These are phyloP conservation scores for Penicillium sp. DNA, from an alignment of 2,329 filamentous ascomycete genomes.

Conservation along the genomic window DNA sequence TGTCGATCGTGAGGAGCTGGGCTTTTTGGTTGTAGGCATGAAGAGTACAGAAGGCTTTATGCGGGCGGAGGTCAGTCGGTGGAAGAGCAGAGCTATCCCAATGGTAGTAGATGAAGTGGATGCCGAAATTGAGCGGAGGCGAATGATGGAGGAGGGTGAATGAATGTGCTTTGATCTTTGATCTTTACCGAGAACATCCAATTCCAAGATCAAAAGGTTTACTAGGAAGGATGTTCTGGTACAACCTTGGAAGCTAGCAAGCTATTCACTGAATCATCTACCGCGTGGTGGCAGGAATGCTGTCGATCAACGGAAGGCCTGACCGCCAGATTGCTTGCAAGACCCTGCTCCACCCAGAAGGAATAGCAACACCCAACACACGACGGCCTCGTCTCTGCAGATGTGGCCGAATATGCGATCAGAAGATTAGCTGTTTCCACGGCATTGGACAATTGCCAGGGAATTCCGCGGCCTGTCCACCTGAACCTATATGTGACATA, in stretches of 20 bases:
- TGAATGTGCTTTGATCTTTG: constrained; percentile 24
- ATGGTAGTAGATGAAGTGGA: constrained; percentile 59
- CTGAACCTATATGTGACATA: background rate
- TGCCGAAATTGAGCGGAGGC: constrained; percentile 57
- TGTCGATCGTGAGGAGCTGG: constrained; percentile 88
- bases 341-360: background rate
- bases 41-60: constrained; percentile 73
- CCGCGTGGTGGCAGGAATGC: background rate
- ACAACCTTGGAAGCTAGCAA: background rate
- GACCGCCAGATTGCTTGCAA: background rate
- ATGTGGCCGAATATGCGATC: background rate
- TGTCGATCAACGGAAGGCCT: background rate
- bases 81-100: constrained; percentile 55
- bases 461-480: background rate
- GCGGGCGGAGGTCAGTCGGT: constrained; percentile 56
- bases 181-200: background rate
- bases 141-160: constrained; percentile 42
- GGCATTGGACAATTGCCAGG: background rate
- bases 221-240: background rate
- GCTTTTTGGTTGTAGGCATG: constrained; percentile 85
- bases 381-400: background rate
- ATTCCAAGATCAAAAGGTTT: background rate
- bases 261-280: background rate
- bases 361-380: background rate
- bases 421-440: background rate